Evolutionary conservation across 352 stramenopile genomes (phyloP).

Genomic region (Globisporangium canariense): DNA sequence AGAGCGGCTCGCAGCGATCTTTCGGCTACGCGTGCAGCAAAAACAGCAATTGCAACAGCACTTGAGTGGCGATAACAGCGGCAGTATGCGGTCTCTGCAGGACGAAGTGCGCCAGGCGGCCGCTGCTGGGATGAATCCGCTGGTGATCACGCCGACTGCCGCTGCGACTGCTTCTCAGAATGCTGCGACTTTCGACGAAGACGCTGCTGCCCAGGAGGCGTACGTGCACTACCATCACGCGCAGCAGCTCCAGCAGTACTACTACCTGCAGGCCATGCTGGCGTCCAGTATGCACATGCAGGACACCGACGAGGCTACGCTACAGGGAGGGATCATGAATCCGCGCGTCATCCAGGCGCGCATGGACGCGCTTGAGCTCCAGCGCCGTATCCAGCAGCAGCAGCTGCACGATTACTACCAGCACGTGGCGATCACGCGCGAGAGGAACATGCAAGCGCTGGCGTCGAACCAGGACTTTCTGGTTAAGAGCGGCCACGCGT

Average conservation of each 20-base stretch:
- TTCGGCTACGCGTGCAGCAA: conserved; percentile 51
- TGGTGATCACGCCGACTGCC: conserved; percentile 2
- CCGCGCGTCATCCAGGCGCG: conserved; percentile 59
- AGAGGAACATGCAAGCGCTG: conserved; percentile 52
- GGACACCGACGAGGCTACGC: conserved; percentile 20
- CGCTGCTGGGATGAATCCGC: neutral
- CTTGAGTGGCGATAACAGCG: conserved; percentile 10
- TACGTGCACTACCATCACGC: conserved; percentile 47
- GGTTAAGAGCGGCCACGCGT: conserved; percentile 29
- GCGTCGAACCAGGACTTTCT: conserved; percentile 49
- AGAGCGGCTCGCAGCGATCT: conserved; percentile 61
- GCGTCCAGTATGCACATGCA: conserved; percentile 29
- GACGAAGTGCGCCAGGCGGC: conserved; percentile 18
- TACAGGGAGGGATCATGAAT: conserved; percentile 54
- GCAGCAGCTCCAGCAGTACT: conserved; percentile 56
- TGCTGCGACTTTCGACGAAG: neutral
- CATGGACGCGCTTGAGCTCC: conserved; percentile 47
- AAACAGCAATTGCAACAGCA: conserved; percentile 30
- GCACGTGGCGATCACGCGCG: conserved; percentile 38
- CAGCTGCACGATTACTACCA: conserved; percentile 58
- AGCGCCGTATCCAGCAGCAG: conserved; percentile 38
- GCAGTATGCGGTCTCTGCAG: conserved; percentile 26
- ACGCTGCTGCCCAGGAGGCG: conserved; percentile 20
- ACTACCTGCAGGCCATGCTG: conserved; percentile 63
- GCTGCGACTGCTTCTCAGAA: conserved; percentile 7